phyloP scores from a whole-genome alignment of 2,329 filamentous ascomycete species.

The Aspergillus proliferans region DNA sequence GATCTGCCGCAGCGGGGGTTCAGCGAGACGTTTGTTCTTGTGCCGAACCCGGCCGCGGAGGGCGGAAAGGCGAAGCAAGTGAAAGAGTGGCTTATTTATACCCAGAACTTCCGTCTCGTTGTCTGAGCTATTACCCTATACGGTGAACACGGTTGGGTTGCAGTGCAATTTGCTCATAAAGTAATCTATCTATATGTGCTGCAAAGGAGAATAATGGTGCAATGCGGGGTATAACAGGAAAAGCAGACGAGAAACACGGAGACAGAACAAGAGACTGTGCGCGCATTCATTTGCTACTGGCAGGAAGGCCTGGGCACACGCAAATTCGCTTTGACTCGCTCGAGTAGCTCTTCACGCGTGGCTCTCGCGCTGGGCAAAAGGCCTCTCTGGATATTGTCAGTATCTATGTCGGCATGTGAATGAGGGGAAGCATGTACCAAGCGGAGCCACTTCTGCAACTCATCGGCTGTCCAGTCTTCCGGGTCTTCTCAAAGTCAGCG shows the following conservation, averaged over 20 bases:
- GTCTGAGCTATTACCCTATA: conserved; percentile 24
- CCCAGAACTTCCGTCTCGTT: conserved; percentile 62
- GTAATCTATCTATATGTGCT: not conserved
- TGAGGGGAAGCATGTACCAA: conserved; percentile 52
- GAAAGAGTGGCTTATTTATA: conserved; percentile 61
- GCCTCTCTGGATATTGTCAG: conserved; percentile 48
- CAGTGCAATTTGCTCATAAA: not conserved
- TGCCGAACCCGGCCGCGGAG: conserved; percentile 57
- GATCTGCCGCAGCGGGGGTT: conserved; percentile 64
- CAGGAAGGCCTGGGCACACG: conserved; percentile 30
- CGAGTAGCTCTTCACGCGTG: conserved; percentile 58
- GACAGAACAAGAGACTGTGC: not conserved
- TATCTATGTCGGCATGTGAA: not conserved
- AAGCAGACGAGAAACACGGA: not conserved
- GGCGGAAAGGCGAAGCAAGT: conserved; percentile 50
- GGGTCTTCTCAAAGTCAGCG: conserved; percentile 45
- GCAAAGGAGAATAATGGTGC: not conserved
- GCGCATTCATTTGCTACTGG: conserved; percentile 9
- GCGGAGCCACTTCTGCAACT: conserved; percentile 74
- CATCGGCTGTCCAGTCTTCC: conserved; percentile 68
- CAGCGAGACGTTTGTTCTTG: conserved; percentile 72
- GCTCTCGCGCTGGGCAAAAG: conserved; percentile 55
- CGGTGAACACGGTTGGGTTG: not conserved
- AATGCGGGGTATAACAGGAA: not conserved
- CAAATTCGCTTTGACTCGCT: conserved; percentile 64